phyloP scores from a whole-genome alignment of 257 asterid genomes.

The Sherardia arvensis region DNA sequence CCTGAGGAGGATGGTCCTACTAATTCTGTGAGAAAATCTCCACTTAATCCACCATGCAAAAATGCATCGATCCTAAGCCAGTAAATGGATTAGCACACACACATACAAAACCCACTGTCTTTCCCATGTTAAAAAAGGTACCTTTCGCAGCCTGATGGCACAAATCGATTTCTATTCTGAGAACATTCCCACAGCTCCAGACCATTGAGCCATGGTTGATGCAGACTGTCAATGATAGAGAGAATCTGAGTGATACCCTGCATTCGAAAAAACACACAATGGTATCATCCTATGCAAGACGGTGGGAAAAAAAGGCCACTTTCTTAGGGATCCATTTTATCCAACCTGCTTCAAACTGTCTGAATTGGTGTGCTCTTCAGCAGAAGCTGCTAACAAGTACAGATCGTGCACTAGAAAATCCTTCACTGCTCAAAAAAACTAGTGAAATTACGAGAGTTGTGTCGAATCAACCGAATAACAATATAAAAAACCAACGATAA shows the following conservation, averaged over 20 bases:
- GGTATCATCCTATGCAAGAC: no score
- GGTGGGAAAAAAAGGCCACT: not conserved
- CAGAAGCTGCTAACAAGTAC: slow-evolving; percentile 37
- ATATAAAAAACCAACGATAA: no score
- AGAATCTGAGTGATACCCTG: slow-evolving; percentile 64
- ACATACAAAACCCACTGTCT: no score
- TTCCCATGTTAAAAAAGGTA: no score
- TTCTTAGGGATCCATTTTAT: slow-evolving; percentile 4
- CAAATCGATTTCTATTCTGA: slow-evolving; percentile 34
- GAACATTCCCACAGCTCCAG: slow-evolving; percentile 53
- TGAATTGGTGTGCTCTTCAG: slow-evolving; percentile 31
- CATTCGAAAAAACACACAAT: no score
- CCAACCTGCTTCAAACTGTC: slow-evolving; percentile 57
- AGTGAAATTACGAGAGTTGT: no score
- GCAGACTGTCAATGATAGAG: slow-evolving; percentile 37
- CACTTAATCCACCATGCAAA: slow-evolving; percentile 62
- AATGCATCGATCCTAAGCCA: slow-evolving; percentile 56
- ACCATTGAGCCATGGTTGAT: slow-evolving; percentile 60
- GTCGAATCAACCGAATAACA: no score
- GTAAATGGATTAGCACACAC: not conserved
- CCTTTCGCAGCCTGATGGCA: slow-evolving; percentile 71
- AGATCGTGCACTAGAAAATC: slow-evolving; percentile 69
- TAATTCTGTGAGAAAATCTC: slow-evolving; percentile 69
- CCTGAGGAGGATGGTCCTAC: slow-evolving; percentile 89
- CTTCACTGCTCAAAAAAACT: slow-evolving; percentile 34